Base-by-base conservation (phyloP, 305 asterid genomes). In the Fraxinus albicans region DNA sequence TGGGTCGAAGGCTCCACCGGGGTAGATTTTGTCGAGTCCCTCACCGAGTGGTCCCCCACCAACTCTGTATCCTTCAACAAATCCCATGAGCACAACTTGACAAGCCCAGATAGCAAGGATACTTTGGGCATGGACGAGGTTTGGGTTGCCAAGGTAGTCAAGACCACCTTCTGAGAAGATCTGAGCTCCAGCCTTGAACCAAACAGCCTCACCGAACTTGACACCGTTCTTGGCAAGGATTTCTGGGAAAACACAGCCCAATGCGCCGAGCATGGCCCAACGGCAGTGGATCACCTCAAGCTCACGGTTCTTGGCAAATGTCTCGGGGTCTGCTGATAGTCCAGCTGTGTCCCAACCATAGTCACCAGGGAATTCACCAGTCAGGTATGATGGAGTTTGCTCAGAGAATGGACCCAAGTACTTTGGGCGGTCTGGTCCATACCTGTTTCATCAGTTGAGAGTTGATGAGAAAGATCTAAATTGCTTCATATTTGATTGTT, bases 261-360 rank as follows among this genome's bases (percentile, higher is more conserved):
- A 79, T 19, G 92, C 89, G 0, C 93, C 93, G 12, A 90, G 91
- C 93, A 90, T 90, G 19, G 91, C 93, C 93, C 93, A 90, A 6
- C 93, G 82, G 78, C 77, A 78, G 31, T 90, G 94, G 82, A 90
- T 89, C 80, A 86, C 94, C 69, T 94, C 97, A 0, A 93, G 97
- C 81, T 95, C 99, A 0, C 99, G 91, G 90, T 94, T 95, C 88
- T 88, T 90, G 25, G 97, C 97, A 31, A 94, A 95, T 1, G 99
- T 95, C 83, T 95, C 97, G 0, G 99, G 99, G 8, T 95, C 98
- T 2, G 97, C 99, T 0, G 98, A 95, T 1, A 95, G 97, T 34
- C 98, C 99, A 1, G 98, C 99, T 0, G 97, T 94, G 91, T 95
- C 99, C 97, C 99, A 95, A 0, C 99, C 99, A 23, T 95, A 95